A percentile compares a stretch with the other conserved stretches of the same genome.
phyloP scores from a whole-genome alignment of 768 basidiomycete genomes.

The Rossbeevera mucosa region DNA sequence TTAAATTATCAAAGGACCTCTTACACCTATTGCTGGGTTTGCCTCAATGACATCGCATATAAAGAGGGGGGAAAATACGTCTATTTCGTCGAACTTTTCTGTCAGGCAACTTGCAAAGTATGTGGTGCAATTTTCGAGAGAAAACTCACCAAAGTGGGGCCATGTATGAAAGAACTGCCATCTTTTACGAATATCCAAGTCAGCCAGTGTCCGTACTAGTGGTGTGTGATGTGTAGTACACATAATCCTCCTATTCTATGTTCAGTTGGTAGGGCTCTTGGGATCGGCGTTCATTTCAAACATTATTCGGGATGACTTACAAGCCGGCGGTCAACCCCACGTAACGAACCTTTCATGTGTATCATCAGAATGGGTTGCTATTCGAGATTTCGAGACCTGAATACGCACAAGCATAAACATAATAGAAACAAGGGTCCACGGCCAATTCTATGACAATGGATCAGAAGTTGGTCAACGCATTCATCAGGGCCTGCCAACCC shows the following conservation, averaged over 20 bases:
- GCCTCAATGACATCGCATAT: neutral
- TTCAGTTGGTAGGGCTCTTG: neutral
- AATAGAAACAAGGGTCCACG: slow-evolving; percentile 12
- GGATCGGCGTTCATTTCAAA: neutral
- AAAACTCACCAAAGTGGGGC: slow-evolving; percentile 7
- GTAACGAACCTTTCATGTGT: slow-evolving; percentile 16
- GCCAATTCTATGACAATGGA: slow-evolving; percentile 4
- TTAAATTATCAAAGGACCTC: neutral
- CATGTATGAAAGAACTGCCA: slow-evolving; percentile 15
- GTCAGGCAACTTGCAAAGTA: neutral
- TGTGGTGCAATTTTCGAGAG: neutral
- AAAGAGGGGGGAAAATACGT: slow-evolving; percentile 1
- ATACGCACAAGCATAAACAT: slow-evolving; percentile 17
- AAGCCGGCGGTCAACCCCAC: slow-evolving; percentile 1
- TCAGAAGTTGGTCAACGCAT: neutral
- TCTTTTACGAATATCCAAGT: slow-evolving; percentile 5
- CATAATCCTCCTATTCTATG: slow-evolving; percentile 8
- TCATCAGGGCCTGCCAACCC: slow-evolving; percentile 10
- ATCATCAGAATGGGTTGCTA: neutral
- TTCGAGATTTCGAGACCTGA: neutral
- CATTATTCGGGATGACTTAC: slow-evolving; percentile 5
- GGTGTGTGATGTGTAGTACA: neutral
- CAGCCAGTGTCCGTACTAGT: neutral
- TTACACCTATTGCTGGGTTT: slow-evolving; percentile 15
- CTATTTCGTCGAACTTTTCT: slow-evolving; percentile 1